Evolutionary conservation across 116 monocot species (phyloP), one percentile per base, ranked within the genome.

Genomic region (Phalaenopsis hybrid): DNA sequence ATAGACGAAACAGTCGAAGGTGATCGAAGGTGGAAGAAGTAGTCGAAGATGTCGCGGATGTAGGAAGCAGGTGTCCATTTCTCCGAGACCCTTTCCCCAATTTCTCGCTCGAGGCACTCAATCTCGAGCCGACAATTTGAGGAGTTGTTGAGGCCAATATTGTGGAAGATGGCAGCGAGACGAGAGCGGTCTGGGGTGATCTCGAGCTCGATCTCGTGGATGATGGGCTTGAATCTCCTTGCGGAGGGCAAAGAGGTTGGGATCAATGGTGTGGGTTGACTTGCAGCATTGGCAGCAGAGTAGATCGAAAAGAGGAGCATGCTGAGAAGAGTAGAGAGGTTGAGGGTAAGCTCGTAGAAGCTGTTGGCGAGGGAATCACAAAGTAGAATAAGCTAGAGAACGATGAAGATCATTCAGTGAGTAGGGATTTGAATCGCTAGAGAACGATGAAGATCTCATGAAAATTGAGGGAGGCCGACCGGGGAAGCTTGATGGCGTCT

Each of bases 21-120:
- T n/a, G n/a, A n/a, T n/a, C n/a, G n/a, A n/a, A n/a, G n/a, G n/a
- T n/a, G n/a, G n/a, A n/a, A n/a, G n/a, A n/a, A n/a, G n/a, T n/a
- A n/a, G n/a, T n/a, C n/a, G n/a, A n/a, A n/a, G n/a, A n/a, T n/a
- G n/a, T n/a, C n/a, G n/a, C n/a, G n/a, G n/a, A n/a, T n/a, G n/a
- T n/a, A n/a, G n/a, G n/a, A n/a, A n/a, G 83, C 52, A 11, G 88
- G 49, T 10, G 78, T 65, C 86, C 85, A 86, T 12, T 84, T 83
- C 73, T 83, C 84, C 23, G 81, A 75, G 15, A 78, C 80, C 10
- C 78, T 79, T 34, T 92, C 89, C 6, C 86, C 86, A 65, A 96
- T 93, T 84, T 96, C 93, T 16, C 80, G 34, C 78, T 96, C 88
- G 57, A 96, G 80, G 49, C 80, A 70, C 25, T 89, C 86, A 83